Base-by-base conservation (phyloP, 805 yeast genomes). In the Blastobotrys americana region DNA sequence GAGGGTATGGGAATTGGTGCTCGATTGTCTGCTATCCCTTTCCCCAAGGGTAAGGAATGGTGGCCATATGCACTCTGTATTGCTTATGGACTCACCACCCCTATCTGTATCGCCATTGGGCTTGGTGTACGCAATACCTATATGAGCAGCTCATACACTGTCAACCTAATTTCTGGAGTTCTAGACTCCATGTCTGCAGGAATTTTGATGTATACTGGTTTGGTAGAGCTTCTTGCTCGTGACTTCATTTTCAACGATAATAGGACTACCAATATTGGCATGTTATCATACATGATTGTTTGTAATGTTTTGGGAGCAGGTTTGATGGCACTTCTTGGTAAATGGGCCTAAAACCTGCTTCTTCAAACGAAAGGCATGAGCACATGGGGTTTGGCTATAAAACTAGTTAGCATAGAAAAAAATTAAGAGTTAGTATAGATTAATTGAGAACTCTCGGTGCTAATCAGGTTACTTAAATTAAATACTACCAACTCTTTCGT, bases 1-100 rank as follows among this genome's bases (percentile, higher is more conserved):
- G 90, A 83, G 67, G 90, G 90, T 51, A 70, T 83, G 43, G 90
- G 90, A 54, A 70, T 82, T 50, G 89, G 90, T 25, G 71, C 89
- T 8, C 73, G 93, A 59, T 63, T 80, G 39, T 77, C 84, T 1
- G 70, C 71, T 31, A 75, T 78, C 16, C 66, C 70, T 2, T 81
- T 81, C 76, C 82, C 83, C 5, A 47, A 55, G 18, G 31, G 49
- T 16, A 67, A 62, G 51, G 59, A 66, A 44, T 71, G 72, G 68
- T 62, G 74, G 37, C 84, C 84, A 3, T 78, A 73, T 63, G 48
- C 67, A 1, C 60, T 77, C 46, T 74, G 75, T 37, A 15, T 69
- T 23, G 77, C 66, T 6, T 81, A 75, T 54, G 71, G 77, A 9
- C 45, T 83, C 18, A 72, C 81, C 18, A 82, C 90, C 2, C 90